Evolutionary conservation across 2,329 filamentous ascomycete genomes (phyloP), one percentile per base, ranked within the genome.

Genomic region (Colletotrichum neosansevieriae): DNA sequence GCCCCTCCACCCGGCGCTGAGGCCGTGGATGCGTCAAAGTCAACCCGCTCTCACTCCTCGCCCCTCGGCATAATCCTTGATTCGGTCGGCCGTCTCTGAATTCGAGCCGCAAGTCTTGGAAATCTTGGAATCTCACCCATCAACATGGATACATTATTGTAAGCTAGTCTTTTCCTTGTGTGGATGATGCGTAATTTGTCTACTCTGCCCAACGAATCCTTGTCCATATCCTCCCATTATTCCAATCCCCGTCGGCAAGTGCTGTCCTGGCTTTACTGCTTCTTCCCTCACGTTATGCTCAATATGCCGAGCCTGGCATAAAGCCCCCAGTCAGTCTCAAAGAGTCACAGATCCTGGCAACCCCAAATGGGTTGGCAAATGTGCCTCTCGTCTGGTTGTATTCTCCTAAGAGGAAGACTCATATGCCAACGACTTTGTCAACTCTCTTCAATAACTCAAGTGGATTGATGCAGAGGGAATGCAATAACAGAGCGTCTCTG

Each of bases 71-170:
- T 10, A 21, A 47, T 34, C 47, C 32, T 53, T 63, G 36, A 45
- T 7, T 56, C 12, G 34, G 11, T 29, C 10, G 49, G 21, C 24
- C 13, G 32, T 17, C 10, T 49, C 44, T 17, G 12, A 44, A 21
- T 6, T 38, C 12, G 21, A 29, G 29, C 29, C 29, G 21, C 15
- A 45, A 36, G 9, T 9, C 36, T 19, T 7, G 29, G 29, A 32
- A 11, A 6, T n/a, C 17, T 7, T 13, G 44, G 15, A 49, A 13
- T 3, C 17, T 40, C 13, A 42, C 12, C 42, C 40, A 29, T 19
- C 54, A 50, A 13, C 40, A 77, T 77, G 76, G 76, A 77, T 47
- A 77, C 76, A 32, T 64, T 77, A 63, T 68, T 77, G 76, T 77
- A 70, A 74, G 76, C 74, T 58, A 1, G 10, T 44, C 2, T 47